These are phyloP conservation scores for Tetraselmis striata DNA, from an alignment of 139 green algal genomes.

Conservation along the genomic window DNA sequence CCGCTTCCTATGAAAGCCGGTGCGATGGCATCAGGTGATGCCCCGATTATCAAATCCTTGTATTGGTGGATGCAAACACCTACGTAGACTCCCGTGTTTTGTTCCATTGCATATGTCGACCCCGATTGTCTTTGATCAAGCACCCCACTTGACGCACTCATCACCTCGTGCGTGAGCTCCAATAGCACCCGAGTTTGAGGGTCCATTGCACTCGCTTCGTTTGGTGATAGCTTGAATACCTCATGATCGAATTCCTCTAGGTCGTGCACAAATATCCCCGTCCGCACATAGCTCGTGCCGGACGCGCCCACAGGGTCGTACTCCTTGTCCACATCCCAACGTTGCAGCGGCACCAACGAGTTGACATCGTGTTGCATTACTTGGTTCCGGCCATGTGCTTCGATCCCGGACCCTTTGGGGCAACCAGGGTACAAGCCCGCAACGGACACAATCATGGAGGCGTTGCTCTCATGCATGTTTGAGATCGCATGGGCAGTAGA, in stretches of 20 bases:
- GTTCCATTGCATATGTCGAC: not conserved
- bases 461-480: no score
- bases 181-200: conserved; percentile 79
- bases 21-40: not conserved
- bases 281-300: conserved; percentile 31
- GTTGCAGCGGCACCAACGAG: conserved; percentile 7
- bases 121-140: not conserved
- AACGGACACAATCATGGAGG: not conserved
- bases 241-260: conserved; percentile 63
- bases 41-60: conserved; percentile 8
- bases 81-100: conserved; percentile 34
- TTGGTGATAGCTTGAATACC: conserved; percentile 53
- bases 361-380: conserved; percentile 12
- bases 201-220: conserved; percentile 77
- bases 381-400: not conserved
- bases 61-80: conserved; percentile 45
- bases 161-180: conserved; percentile 34
- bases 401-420: not conserved
- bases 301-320: conserved; percentile 26
- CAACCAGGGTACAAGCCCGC: not conserved
- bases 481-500: no score
- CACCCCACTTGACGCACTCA: conserved; percentile 2
- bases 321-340: conserved; percentile 28
- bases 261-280: conserved; percentile 57
- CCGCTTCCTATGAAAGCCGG: conserved; percentile 30